Conservation (phyloP, 352 stramenopile species). For the Globisporangium camurandrum region DNA sequence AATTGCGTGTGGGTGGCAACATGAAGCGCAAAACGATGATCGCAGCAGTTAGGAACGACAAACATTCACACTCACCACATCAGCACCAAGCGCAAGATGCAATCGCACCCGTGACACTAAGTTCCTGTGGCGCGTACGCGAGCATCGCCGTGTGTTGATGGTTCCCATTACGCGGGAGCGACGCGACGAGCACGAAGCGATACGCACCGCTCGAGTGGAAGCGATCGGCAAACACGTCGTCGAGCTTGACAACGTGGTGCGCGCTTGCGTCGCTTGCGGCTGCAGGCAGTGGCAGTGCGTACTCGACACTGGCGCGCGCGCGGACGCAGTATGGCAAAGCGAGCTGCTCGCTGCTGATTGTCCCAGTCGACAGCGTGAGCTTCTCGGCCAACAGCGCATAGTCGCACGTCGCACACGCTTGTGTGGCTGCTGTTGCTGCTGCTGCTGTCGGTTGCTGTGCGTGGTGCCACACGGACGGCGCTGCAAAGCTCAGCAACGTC, state of each 20-base stretch:
- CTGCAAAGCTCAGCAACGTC: slow-evolving; percentile 15
- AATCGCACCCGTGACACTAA: slow-evolving; percentile 17
- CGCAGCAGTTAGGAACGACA: no score
- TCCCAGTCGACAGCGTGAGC: slow-evolving; percentile 6
- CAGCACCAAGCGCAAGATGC: no score
- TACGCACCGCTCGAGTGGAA: slow-evolving; percentile 24
- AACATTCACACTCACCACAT: background rate
- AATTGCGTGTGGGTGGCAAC: no score
- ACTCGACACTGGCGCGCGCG: slow-evolving; percentile 10
- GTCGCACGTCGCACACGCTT: slow-evolving; percentile 17
- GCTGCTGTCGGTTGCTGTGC: background rate
- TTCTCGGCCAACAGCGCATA: slow-evolving; percentile 22
- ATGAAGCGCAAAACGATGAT: background rate
- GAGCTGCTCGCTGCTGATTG: background rate
- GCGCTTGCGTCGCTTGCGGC: background rate
- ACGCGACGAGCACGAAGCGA: slow-evolving; percentile 23
- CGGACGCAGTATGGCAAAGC: slow-evolving; percentile 20
- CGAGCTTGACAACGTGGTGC: slow-evolving; percentile 13
- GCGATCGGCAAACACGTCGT: slow-evolving; percentile 18
- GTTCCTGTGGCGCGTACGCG: slow-evolving; percentile 18
- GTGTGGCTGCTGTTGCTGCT: background rate
- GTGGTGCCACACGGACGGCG: slow-evolving; percentile 12
- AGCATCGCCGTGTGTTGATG: slow-evolving; percentile 20
- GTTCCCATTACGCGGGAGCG: slow-evolving; percentile 16
- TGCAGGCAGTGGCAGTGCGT: slow-evolving; percentile 10